Evolutionary conservation across 306 rosid species (phyloP).

Genomic region (Delonix regia): DNA sequence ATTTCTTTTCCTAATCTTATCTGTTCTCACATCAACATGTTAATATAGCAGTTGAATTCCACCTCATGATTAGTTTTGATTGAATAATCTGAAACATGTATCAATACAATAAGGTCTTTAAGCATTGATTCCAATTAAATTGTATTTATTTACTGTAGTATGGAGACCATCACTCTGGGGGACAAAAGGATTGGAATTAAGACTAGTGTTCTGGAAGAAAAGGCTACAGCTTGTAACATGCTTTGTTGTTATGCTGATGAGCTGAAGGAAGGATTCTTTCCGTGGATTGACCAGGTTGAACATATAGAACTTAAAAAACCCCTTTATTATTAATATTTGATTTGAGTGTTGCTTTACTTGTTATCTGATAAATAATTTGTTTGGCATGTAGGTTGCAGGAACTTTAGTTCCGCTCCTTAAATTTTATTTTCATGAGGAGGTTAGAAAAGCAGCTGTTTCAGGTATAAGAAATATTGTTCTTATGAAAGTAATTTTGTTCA

Average conservation of each 20-base stretch:
- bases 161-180: slow-evolving; percentile 98
- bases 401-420: slow-evolving; percentile 94
- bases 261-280: slow-evolving; percentile 97
- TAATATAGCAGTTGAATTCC: not conserved
- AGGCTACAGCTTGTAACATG: slow-evolving; percentile 99
- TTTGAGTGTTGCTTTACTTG: slow-evolving; percentile 16
- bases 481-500: not conserved
- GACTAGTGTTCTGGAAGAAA: slow-evolving; percentile 97
- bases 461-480: slow-evolving; percentile 54
- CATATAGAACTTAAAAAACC: too few relatives aligned
- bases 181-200: slow-evolving; percentile 98
- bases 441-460: slow-evolving; percentile 98
- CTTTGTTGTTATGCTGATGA: slow-evolving; percentile 99
- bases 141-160: slow-evolving; percentile 54
- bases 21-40: not conserved
- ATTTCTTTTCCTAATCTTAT: too few relatives aligned
- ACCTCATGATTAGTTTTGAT: slow-evolving; percentile 6
- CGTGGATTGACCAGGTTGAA: slow-evolving; percentile 99
- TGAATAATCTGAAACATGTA: slow-evolving; percentile 16
- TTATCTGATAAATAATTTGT: slow-evolving; percentile 14
- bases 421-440: slow-evolving; percentile 98
- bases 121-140: too few relatives aligned
- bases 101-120: not conserved
- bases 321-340: too few relatives aligned
- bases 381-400: slow-evolving; percentile 85